Percentiles rank a stretch among this genome's conserved stretches.
Evolutionary conservation across 257 asterid species (phyloP).

Genomic region (Solanum pennellii): DNA sequence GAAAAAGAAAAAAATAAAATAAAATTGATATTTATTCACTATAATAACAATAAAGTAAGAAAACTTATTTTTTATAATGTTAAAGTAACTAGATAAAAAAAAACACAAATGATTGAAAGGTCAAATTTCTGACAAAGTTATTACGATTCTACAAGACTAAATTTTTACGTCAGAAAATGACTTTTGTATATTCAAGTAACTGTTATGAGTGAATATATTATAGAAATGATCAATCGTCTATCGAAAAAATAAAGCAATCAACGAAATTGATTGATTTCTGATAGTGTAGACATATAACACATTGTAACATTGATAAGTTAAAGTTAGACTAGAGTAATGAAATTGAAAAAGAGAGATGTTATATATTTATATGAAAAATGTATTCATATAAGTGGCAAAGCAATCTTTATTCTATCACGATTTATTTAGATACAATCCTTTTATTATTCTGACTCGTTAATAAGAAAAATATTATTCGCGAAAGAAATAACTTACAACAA

Average conservation of each 20-base stretch:
- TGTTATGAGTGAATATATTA: not conserved
- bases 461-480: not conserved
- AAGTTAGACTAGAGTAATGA: not conserved
- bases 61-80: not conserved
- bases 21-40: not conserved
- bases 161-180: not conserved
- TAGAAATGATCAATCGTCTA: not conserved
- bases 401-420: not conserved
- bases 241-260: not conserved
- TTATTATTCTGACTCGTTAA: not conserved
- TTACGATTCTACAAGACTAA: accelerated
- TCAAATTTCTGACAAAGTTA: not conserved
- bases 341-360: not conserved
- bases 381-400: not conserved
- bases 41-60: not conserved
- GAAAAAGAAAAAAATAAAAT: not conserved
- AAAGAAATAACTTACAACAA: conserved; percentile 37
- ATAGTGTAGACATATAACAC: not conserved
- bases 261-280: not conserved
- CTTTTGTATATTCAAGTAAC: not conserved
- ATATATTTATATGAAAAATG: not conserved
- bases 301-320: not conserved
- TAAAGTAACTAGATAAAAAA: not conserved
- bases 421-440: not conserved
- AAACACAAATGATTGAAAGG: not conserved